These are phyloP conservation scores for Hypsizygus marmoreus DNA, from an alignment of 768 basidiomycete genomes.

Conservation along the genomic window DNA sequence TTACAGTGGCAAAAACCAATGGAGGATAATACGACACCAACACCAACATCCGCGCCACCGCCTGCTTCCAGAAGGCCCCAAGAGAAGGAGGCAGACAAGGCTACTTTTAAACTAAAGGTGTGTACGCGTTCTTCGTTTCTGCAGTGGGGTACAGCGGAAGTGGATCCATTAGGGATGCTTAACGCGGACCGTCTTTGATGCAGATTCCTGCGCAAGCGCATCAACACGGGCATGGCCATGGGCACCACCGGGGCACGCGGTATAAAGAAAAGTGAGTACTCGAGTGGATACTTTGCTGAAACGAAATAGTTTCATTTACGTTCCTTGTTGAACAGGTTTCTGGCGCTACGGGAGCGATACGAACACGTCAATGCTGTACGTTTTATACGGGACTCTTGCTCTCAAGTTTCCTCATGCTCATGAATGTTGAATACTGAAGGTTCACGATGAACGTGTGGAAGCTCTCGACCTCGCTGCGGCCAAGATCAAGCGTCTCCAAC, in stretches of 20 bases:
- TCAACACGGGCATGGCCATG: too few relatives aligned
- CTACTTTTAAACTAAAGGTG: too few relatives aligned
- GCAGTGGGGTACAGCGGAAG: too few relatives aligned
- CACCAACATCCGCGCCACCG: too few relatives aligned
- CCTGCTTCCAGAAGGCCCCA: too few relatives aligned
- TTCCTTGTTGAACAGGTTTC: slow-evolving; percentile 36
- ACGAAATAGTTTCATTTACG: background rate
- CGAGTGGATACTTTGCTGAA: background rate
- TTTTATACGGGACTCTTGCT: slow-evolving; percentile 4
- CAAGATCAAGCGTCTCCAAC: slow-evolving; percentile 46
- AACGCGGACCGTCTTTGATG: too few relatives aligned
- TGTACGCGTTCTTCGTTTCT: too few relatives aligned
- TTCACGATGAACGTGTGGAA: slow-evolving; percentile 36
- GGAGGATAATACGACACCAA: too few relatives aligned
- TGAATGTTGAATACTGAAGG: slow-evolving; percentile 23
- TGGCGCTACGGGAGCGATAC: slow-evolving; percentile 45
- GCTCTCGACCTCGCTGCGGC: slow-evolving; percentile 40
- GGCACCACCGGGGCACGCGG: slow-evolving; percentile 15
- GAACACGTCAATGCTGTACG: slow-evolving; percentile 44
- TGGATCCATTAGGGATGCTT: too few relatives aligned
- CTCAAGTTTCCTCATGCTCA: background rate
- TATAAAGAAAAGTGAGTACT: slow-evolving; percentile 32
- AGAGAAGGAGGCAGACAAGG: too few relatives aligned
- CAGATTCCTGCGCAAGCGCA: slow-evolving; percentile 4
- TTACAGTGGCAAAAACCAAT: too few relatives aligned